A percentile compares a stretch with the other conserved stretches of the same genome.
These are phyloP conservation scores for Nitzschia sp. DNA, from an alignment of 108 stramenopile genomes.

Conservation along the genomic window DNA sequence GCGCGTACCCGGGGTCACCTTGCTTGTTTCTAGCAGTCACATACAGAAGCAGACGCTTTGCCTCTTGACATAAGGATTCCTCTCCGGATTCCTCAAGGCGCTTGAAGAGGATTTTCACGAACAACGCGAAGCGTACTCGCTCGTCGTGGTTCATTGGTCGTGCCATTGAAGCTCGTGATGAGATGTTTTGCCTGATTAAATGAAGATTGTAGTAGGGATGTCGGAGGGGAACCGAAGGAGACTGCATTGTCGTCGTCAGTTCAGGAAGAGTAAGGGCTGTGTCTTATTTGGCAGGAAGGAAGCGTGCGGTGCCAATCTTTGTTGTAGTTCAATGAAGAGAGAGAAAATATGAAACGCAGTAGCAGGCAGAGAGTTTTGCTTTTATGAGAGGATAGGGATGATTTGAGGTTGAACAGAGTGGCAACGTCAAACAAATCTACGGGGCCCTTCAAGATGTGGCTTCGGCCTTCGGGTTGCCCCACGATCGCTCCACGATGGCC, in stretches of 20 bases:
- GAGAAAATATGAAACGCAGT: no score
- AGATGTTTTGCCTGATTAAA: neutral
- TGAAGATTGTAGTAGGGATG: neutral
- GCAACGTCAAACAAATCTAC: no score
- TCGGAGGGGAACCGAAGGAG: neutral
- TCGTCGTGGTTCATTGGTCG: neutral
- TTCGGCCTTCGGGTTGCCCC: no score
- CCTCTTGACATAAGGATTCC: neutral
- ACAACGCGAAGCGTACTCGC: slow-evolving; percentile 12
- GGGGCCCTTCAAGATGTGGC: no score
- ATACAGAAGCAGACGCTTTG: neutral
- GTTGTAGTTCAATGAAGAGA: no score
- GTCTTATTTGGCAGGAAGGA: no score
- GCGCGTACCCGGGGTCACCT: slow-evolving; percentile 1
- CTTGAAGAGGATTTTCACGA: slow-evolving; percentile 21
- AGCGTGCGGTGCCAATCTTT: no score
- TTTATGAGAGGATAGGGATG: no score
- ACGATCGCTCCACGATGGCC: no score
- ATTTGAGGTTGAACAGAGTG: no score
- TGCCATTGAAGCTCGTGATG: neutral
- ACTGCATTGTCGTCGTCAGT: slow-evolving; percentile 1
- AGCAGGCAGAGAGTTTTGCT: no score
- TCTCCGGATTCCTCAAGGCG: slow-evolving; percentile 7
- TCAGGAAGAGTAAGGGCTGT: no score
- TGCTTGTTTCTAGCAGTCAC: neutral